Evolutionary conservation across 106 monocot species (phyloP).

Genomic region (Posidonia australis): DNA sequence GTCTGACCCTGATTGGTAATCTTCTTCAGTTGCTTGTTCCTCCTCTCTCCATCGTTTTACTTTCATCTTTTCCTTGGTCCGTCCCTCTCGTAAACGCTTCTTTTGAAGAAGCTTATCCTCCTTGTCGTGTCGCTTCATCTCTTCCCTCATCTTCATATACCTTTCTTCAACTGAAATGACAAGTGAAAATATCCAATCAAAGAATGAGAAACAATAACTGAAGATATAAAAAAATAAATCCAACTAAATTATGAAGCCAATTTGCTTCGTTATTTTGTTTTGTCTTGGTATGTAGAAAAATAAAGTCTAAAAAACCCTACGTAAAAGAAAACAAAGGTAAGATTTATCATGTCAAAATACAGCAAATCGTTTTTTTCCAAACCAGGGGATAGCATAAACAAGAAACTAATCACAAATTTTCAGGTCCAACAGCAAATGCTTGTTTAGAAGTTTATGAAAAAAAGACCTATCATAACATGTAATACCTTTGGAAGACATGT

Average conservation of each 20-base stretch:
- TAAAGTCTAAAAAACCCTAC: no score
- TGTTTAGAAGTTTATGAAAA: no score
- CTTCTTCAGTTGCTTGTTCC: constrained; percentile 24
- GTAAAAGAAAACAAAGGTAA: no score
- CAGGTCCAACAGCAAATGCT: not conserved
- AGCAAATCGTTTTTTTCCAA: no score
- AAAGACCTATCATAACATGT: not conserved
- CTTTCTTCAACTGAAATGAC: constrained; percentile 10
- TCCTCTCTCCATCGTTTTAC: constrained; percentile 47
- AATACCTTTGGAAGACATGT: constrained; percentile 1
- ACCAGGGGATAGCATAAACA: no score
- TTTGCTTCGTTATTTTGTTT: no score
- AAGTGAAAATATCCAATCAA: not conserved
- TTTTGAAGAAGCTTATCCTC: constrained; percentile 58
- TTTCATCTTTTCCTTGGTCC: constrained; percentile 58
- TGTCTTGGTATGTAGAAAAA: no score
- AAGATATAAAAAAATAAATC: no score
- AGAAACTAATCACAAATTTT: no score
- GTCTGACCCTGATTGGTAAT: constrained; percentile 24
- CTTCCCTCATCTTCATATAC: constrained; percentile 44
- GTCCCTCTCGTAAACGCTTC: constrained; percentile 44
- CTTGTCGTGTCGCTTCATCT: constrained; percentile 51
- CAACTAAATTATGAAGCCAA: no score
- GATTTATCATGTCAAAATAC: no score
- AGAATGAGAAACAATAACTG: no score